These are phyloP conservation scores for Ehretia macrophylla DNA, from an alignment of 257 asterid genomes.

Conservation along the genomic window DNA sequence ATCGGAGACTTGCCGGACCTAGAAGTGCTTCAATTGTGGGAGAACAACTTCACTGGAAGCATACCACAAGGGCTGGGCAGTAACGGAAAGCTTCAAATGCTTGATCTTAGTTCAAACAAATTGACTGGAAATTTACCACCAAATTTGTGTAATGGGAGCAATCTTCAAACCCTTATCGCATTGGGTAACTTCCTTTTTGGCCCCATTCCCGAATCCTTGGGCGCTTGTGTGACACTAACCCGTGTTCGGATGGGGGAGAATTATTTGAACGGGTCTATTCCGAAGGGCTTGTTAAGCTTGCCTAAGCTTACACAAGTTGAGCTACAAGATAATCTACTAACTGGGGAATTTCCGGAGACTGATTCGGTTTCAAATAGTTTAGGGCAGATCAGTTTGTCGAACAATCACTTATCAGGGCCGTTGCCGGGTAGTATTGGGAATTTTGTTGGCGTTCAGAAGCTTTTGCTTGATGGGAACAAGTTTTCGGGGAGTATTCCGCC, in stretches of 20 bases:
- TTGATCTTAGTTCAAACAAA: slow-evolving; percentile 84
- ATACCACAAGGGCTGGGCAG: slow-evolving; percentile 68
- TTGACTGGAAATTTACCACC: slow-evolving; percentile 80
- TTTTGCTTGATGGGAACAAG: slow-evolving; percentile 83
- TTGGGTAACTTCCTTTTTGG: slow-evolving; percentile 81
- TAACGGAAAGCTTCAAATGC: slow-evolving; percentile 57
- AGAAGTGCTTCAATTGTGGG: slow-evolving; percentile 88
- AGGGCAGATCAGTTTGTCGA: slow-evolving; percentile 83
- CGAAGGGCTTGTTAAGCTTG: slow-evolving; percentile 65
- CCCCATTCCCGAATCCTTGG: slow-evolving; percentile 73
- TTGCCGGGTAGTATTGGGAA: slow-evolving; percentile 81
- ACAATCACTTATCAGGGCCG: slow-evolving; percentile 67
- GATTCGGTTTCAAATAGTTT: slow-evolving; percentile 33
- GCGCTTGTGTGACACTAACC: slow-evolving; percentile 59
- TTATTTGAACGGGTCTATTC: slow-evolving; percentile 82
- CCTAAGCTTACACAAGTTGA: slow-evolving; percentile 75
- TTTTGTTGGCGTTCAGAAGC: slow-evolving; percentile 74
- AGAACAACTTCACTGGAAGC: slow-evolving; percentile 88
- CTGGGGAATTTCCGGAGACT: slow-evolving; percentile 71
- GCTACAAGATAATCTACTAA: slow-evolving; percentile 72
- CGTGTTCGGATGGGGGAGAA: slow-evolving; percentile 89
- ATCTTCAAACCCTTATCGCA: slow-evolving; percentile 59
- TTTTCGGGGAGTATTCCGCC: slow-evolving; percentile 75
- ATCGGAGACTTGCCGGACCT: slow-evolving; percentile 69
- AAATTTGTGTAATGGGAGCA: slow-evolving; percentile 58